Evolutionary conservation across 2,329 filamentous ascomycete species (phyloP).

Genomic region (Drechslerella coelobrocha): DNA sequence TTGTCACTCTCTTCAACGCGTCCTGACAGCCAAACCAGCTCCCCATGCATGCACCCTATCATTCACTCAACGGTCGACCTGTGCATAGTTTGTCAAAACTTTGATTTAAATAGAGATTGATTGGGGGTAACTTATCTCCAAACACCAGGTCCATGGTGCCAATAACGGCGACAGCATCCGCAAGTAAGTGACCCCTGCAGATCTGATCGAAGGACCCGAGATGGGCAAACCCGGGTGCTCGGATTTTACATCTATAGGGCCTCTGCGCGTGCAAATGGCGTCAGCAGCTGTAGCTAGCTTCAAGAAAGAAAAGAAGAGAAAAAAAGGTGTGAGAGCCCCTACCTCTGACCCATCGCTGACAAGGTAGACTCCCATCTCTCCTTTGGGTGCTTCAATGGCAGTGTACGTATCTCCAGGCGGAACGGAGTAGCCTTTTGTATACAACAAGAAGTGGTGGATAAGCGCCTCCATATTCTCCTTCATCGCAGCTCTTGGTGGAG

Average conservation of each 20-base stretch:
- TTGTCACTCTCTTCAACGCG: slow-evolving; percentile 3
- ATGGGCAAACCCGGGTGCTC: slow-evolving; percentile 95
- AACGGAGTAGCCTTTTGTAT: slow-evolving; percentile 97
- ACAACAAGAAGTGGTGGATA: slow-evolving; percentile 98
- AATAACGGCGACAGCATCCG: slow-evolving; percentile 82
- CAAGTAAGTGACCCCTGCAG: slow-evolving; percentile 86
- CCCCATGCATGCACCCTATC: background rate
- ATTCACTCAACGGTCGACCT: slow-evolving; percentile 45
- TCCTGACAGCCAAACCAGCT: background rate
- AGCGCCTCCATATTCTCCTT: slow-evolving; percentile 99
- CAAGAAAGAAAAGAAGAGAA: background rate
- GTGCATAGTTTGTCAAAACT: slow-evolving; percentile 47
- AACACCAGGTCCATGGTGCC: slow-evolving; percentile 89
- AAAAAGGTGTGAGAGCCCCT: background rate
- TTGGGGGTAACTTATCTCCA: slow-evolving; percentile 63
- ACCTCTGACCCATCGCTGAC: slow-evolving; percentile 92
- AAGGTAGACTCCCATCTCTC: slow-evolving; percentile 97
- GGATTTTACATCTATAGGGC: slow-evolving; percentile 96
- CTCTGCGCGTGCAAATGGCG: slow-evolving; percentile 57
- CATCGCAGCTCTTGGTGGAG: slow-evolving; percentile 95
- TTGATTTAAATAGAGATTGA: slow-evolving; percentile 5
- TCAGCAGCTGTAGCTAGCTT: background rate
- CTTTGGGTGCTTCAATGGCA: slow-evolving; percentile 98
- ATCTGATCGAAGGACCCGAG: slow-evolving; percentile 93
- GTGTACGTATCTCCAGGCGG: slow-evolving; percentile 98